A percentile compares a stretch with the other conserved stretches of the same genome.
Evolutionary conservation across 345 rosid species (phyloP).

Genomic region (Eucalyptus virginea): DNA sequence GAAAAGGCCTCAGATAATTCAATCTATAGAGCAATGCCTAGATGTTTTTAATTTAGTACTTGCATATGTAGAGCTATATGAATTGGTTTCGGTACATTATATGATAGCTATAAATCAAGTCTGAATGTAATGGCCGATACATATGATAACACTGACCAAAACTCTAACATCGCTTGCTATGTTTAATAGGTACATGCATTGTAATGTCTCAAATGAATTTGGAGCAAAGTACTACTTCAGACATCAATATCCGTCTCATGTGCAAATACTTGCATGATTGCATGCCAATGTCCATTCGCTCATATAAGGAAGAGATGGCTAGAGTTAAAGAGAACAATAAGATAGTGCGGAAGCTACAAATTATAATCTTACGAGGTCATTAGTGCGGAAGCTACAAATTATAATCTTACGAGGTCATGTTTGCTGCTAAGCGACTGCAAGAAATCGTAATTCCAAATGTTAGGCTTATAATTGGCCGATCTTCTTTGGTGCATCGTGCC

Average conservation of each 20-base stretch:
- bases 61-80: background rate
- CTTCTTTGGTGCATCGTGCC: constrained; percentile 1
- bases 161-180: background rate
- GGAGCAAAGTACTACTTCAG: background rate
- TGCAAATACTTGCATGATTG: background rate
- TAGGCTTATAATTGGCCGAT: constrained; percentile 33
- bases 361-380: constrained; percentile 6
- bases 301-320: background rate
- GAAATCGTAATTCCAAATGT: constrained; percentile 38
- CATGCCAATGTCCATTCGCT: background rate
- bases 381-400: background rate
- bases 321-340: background rate
- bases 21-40: background rate
- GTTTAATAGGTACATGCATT: background rate
- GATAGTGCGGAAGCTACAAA: background rate
- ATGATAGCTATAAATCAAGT: background rate
- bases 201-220: background rate
- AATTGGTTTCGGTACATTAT: background rate
- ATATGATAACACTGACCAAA: background rate
- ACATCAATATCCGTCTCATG: background rate
- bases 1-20: background rate
- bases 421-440: constrained; percentile 18
- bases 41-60: background rate
- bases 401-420: constrained; percentile 9
- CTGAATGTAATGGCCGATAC: background rate